These are phyloP conservation scores for Phytophthora pseudosyringae DNA, from an alignment of 352 stramenopile genomes.

Conservation along the genomic window DNA sequence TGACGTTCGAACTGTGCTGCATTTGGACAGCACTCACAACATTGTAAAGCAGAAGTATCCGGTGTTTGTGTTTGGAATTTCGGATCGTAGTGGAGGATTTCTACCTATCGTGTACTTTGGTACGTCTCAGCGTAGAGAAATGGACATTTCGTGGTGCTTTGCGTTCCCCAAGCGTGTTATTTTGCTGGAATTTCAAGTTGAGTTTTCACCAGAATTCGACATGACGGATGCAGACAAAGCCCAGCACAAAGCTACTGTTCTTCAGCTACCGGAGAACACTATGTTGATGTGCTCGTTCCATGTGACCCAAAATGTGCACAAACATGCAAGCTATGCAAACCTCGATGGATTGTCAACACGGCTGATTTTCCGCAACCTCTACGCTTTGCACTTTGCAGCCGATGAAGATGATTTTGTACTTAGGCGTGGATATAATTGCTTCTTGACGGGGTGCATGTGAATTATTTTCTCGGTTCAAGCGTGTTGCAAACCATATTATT, in stretches of 20 bases:
- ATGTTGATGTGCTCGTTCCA: not conserved
- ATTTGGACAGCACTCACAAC: not conserved
- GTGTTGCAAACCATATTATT: not conserved
- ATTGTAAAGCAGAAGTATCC: not conserved
- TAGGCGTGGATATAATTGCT: not conserved
- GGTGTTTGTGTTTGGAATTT: not conserved
- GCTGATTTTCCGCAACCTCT: not conserved
- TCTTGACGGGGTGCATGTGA: not conserved
- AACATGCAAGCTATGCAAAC: not conserved
- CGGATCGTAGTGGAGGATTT: not conserved
- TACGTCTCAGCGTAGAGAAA: not conserved
- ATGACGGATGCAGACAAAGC: conserved; percentile 3
- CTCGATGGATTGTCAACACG: not conserved
- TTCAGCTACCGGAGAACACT: not conserved
- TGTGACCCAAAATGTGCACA: not conserved
- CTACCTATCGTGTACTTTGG: not conserved
- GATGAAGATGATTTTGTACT: not conserved
- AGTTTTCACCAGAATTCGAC: not conserved
- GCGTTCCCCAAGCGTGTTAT: conserved; percentile 2
- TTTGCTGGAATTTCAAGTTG: not conserved
- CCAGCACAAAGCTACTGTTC: not conserved
- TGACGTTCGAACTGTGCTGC: not conserved
- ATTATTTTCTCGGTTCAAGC: not conserved
- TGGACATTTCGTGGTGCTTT: conserved; percentile 1
- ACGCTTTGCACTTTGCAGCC: not conserved